These are phyloP conservation scores for Populus pruinosa DNA, from an alignment of 345 rosid genomes.

Conservation along the genomic window DNA sequence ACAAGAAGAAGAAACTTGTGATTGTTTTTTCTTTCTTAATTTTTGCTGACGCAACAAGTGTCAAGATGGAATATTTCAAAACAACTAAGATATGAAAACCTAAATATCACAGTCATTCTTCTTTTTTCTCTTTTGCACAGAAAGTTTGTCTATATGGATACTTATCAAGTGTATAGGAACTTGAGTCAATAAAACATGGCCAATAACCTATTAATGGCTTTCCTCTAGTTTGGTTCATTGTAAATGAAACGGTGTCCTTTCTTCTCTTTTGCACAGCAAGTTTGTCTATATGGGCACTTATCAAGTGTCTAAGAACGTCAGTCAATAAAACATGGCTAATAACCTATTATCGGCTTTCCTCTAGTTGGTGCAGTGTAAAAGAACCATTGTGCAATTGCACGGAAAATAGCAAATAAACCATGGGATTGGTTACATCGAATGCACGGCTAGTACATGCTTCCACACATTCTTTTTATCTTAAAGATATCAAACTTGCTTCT, in stretches of 20 bases:
- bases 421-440: background rate
- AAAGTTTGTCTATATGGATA: background rate
- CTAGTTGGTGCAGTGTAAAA: background rate
- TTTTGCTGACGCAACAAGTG: background rate
- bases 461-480: background rate
- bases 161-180: background rate
- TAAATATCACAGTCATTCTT: background rate
- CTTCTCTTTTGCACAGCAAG: background rate
- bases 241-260: background rate
- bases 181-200: background rate
- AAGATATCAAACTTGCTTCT: background rate
- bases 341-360: background rate
- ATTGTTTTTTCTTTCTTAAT: background rate
- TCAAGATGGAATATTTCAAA: background rate
- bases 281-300: background rate
- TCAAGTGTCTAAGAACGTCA: background rate
- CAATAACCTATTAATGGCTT: background rate
- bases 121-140: background rate
- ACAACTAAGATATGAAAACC: background rate
- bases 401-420: background rate
- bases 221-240: background rate
- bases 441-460: background rate
- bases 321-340: background rate
- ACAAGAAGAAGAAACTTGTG: slow-evolving; percentile 14
- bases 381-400: background rate